phyloP scores from a whole-genome alignment of 192 early-diverging fungal genomes.

The Backusella psychrophila region DNA sequence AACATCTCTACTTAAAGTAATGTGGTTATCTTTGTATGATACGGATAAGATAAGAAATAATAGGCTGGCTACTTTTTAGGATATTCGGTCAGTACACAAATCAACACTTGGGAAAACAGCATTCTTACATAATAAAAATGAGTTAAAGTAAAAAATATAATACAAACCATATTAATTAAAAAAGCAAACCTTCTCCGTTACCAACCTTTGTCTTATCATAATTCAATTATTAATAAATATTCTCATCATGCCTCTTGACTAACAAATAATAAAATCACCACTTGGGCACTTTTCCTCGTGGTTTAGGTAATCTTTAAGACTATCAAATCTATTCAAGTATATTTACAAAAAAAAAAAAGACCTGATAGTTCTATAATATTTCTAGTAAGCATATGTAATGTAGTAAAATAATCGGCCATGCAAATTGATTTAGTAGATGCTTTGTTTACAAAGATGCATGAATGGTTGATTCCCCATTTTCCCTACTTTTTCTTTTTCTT shows the following conservation, averaged over 20 bases:
- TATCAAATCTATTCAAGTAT: not conserved
- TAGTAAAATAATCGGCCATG: not conserved
- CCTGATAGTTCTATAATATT: not conserved
- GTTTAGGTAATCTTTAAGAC: not conserved
- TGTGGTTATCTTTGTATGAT: not conserved
- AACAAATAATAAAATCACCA: not conserved
- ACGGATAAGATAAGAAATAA: not conserved
- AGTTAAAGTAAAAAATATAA: not conserved
- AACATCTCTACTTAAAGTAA: not conserved
- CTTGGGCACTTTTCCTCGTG: not conserved
- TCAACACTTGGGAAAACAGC: not conserved
- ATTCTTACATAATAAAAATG: not conserved
- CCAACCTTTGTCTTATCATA: not conserved
- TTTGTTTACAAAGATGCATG: not conserved
- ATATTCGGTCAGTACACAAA: not conserved
- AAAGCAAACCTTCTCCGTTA: not conserved
- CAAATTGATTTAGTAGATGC: not conserved
- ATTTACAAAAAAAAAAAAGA: not conserved
- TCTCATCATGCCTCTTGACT: not conserved
- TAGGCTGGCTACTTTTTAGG: not conserved
- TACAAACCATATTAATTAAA: not conserved
- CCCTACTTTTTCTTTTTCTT: not conserved
- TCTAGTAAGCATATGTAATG: not conserved
- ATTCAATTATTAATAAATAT: not conserved
- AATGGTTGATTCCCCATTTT: not conserved